A percentile compares a stretch with the other conserved stretches of the same genome.
phyloP scores from a whole-genome alignment of 768 basidiomycete genomes.

The Russula virescens region DNA sequence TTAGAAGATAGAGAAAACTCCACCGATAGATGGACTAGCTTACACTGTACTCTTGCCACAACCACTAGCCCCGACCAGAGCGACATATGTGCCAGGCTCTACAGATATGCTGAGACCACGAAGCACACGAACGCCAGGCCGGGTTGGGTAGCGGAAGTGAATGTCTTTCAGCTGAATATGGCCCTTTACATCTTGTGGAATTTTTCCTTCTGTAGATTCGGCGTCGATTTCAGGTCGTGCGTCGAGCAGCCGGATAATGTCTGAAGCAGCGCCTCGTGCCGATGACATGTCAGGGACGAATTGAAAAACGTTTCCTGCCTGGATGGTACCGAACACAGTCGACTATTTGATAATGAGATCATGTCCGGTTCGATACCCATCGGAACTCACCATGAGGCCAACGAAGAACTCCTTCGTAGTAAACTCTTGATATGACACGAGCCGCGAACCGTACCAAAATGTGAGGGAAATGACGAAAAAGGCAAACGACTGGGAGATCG shows the following conservation, averaged over 20 bases:
- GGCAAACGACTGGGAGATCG: slow-evolving; percentile 62
- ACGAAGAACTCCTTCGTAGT: slow-evolving; percentile 70
- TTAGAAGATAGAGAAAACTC: slow-evolving; percentile 31
- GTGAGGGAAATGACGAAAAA: slow-evolving; percentile 80
- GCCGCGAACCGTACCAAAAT: slow-evolving; percentile 68
- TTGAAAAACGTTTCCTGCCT: slow-evolving; percentile 75
- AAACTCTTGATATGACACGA: slow-evolving; percentile 49
- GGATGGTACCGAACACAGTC: slow-evolving; percentile 79
- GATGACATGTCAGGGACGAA: slow-evolving; percentile 84
- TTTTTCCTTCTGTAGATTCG: slow-evolving; percentile 56
- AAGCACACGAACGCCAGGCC: slow-evolving; percentile 74
- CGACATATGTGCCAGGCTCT: slow-evolving; percentile 70
- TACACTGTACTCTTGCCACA: slow-evolving; percentile 76
- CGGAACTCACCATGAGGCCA: slow-evolving; percentile 60
- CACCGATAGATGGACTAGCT: slow-evolving; percentile 27
- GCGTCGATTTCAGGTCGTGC: slow-evolving; percentile 69
- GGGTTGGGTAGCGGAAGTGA: slow-evolving; percentile 82
- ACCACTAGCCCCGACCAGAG: slow-evolving; percentile 72
- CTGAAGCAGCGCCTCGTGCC: slow-evolving; percentile 65
- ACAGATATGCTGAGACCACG: slow-evolving; percentile 63
- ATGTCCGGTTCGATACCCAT: background rate
- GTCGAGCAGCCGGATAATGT: slow-evolving; percentile 71
- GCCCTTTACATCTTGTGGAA: slow-evolving; percentile 43
- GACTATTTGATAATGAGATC: slow-evolving; percentile 45
- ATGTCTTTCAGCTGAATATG: slow-evolving; percentile 70